Base-by-base conservation (phyloP, 768 basidiomycete genomes). In the Leccinum disarticulatum region DNA sequence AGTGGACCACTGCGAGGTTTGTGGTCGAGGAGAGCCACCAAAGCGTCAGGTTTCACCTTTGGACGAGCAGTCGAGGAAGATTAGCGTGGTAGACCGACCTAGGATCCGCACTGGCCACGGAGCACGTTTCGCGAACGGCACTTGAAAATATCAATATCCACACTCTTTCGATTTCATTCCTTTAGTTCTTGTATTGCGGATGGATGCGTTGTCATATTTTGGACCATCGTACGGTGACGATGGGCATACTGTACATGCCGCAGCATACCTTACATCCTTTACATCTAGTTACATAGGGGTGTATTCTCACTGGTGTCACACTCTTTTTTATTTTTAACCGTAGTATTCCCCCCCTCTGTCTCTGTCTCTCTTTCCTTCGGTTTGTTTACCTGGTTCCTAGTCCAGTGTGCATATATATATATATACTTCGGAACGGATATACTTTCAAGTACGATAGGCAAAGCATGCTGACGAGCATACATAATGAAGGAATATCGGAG, bases 71-170 rank as follows among this genome's bases (percentile, higher is more conserved):
- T 61, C 61, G 41, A 74, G 64, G 69, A 67, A 68, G 9, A 52
- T 57, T 27, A 73, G 82, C 35, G 76, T 88, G 15, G 77, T 90
- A 36, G 80, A 88, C 67, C 78, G 90, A 58, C 85, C 88, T 5
- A 78, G 88, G 64, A 83, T 82, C 48, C 84, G 84, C 53, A 89
- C 87, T n/a, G 87, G 87, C 17, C 82, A 81, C 14, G 76, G 82
- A 43, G 71, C 86, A 33, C 83, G 87, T 35, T 90, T 89, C 69
- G 84, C 80, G 17, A 85, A 79, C 59, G 80, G 67, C 14, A 66
- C 67, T 33, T 75, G 58, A 68, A 68, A 58, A 56, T 22, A 22
- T 22, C 22, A 22, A 25, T 50, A 47, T 48, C 36, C 19, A 63
- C 64, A 36, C 53, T 41, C 52, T 28, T 62, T 70, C 58, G 14